Conservation (phyloP, 345 rosid species). For the Syzygium grande region DNA sequence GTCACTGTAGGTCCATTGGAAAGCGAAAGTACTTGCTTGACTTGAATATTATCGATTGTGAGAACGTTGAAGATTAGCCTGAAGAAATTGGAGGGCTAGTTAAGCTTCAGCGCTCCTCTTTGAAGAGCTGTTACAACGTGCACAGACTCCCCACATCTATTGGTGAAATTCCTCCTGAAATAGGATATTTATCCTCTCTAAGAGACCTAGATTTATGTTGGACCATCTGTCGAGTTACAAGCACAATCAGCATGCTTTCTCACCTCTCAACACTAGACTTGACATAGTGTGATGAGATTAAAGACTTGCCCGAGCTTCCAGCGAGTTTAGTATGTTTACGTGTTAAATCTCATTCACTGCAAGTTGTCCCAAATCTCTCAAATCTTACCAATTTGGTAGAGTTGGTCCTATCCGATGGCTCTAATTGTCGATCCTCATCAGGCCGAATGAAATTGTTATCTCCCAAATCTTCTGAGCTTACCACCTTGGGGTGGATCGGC, state of each 20-base stretch:
- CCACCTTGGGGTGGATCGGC: neutral
- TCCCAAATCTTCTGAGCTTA: no score
- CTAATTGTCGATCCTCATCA: rapidly evolving
- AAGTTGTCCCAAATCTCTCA: rapidly evolving
- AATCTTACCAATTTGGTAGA: rapidly evolving
- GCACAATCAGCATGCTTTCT: rapidly evolving
- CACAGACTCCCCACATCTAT: rapidly evolving
- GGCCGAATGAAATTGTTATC: neutral
- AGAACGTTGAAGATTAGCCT: rapidly evolving
- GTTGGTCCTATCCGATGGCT: no score
- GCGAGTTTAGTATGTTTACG: rapidly evolving
- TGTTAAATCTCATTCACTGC: rapidly evolving
- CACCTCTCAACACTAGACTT: no score
- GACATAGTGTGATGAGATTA: rapidly evolving
- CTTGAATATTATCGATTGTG: rapidly evolving
- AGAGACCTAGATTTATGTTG: rapidly evolving
- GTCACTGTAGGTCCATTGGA: neutral
- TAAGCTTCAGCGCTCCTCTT: neutral
- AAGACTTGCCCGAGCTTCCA: neutral
- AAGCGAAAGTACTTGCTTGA: neutral
- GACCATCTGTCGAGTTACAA: rapidly evolving
- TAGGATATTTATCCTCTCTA: no score
- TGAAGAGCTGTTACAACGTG: rapidly evolving
- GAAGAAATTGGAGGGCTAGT: rapidly evolving
- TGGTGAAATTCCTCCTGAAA: neutral